Conservation (phyloP, 2,329 filamentous ascomycete species). For the Geosmithia putterillii region DNA sequence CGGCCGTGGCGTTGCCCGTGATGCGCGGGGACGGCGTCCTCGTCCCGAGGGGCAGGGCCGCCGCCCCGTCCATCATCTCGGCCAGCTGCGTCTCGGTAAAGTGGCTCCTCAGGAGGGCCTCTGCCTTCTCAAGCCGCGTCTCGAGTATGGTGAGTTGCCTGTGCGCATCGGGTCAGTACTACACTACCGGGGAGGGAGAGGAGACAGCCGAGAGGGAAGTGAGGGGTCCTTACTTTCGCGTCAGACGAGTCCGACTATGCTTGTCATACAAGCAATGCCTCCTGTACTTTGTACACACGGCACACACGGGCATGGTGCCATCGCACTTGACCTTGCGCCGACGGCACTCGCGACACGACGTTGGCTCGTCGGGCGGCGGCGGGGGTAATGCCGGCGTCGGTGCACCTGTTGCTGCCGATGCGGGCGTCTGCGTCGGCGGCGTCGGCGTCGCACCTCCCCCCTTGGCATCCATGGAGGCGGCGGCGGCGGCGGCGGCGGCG, state of each 20-base stretch:
- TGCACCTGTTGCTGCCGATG: too few relatives aligned
- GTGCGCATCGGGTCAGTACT: neutral
- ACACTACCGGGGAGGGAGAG: neutral
- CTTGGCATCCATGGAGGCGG: neutral
- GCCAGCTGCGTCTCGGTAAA: constrained; percentile 8
- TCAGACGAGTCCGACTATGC: constrained; percentile 2
- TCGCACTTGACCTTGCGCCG: constrained; percentile 1
- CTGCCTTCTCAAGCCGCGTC: constrained; percentile 9
- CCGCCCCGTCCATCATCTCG: constrained; percentile 7
- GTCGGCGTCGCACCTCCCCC: neutral
- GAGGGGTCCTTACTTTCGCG: neutral
- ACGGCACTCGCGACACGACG: constrained; percentile 1
- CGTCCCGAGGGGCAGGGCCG: constrained; percentile 1
- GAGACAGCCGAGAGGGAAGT: neutral
- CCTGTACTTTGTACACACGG: constrained; percentile 1
- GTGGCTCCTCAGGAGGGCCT: constrained; percentile 7
- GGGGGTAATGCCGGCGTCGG: neutral
- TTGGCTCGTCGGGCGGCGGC: neutral
- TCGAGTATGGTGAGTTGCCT: constrained; percentile 9
- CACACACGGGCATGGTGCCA: constrained; percentile 1
- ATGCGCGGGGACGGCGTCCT: neutral
- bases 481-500: too few relatives aligned
- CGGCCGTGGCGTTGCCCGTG: neutral
- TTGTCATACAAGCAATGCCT: constrained; percentile 2
- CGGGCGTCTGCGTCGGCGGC: neutral